Base-by-base conservation (phyloP, 2,329 filamentous ascomycete species). In the Bisporella sp. region DNA sequence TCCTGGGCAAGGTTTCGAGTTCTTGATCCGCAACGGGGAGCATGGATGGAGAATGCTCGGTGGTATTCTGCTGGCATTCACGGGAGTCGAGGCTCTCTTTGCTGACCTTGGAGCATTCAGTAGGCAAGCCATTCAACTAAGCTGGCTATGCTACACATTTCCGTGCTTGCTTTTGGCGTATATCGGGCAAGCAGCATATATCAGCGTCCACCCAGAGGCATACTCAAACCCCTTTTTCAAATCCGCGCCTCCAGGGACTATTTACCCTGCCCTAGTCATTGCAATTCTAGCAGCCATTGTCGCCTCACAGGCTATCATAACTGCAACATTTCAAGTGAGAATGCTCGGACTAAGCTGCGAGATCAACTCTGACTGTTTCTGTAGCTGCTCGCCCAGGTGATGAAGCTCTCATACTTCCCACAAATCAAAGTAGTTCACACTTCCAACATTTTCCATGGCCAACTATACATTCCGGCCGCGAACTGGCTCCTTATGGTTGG, bases 401-500 rank as follows among this genome's bases (percentile, higher is more conserved):
- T 89, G 81, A 85, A 82, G 52, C 66, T 81, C 5, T 78, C 74
- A 0, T 90, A 90, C 65, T 89, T 88, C 55, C 87, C 87, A 0
- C 85, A 88, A 54, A 81, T 90, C 63, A 82, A 85, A 58, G 74
- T 87, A 3, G 75, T 85, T 1, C 85, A 90, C 61, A 89, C 85
- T 0, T 87, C 82, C 5, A 77, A 74, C 29, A 76, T 68, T 2
- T 87, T 87, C 55, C 81, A 89, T 59, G 84, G 85, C 5, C 86
- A 91, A 62, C 73, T 91, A 0, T 90, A 89, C 59, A 79, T 91
- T 4, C 87, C 87, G 0, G 68, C 86, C 8, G 78, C 81, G 3
- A 91, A 91, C 62, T 90, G 85, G 83, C 69, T 89, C 1, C 72
- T 90, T 54, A 85, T 89, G 81, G 70, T 85, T 35, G 85, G 84